Evolutionary conservation across 2,329 filamentous ascomycete species (phyloP), one percentile per base, ranked within the genome.

Genomic region (Cladosporium austrohemisphaericum): DNA sequence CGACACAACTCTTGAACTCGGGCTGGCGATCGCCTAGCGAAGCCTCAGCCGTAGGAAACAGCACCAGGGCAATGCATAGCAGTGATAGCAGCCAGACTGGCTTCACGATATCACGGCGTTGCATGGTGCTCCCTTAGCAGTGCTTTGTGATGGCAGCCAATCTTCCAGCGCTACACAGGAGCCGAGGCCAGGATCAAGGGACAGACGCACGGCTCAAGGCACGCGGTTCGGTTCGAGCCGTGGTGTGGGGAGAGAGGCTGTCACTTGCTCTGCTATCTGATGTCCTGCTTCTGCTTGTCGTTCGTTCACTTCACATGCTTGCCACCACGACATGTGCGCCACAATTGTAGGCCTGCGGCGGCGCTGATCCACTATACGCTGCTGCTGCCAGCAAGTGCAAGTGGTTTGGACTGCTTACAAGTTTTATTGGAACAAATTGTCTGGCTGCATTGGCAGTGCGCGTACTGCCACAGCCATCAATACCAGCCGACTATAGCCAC

Each of bases 1-100:
- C 72, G 46, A 97, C 81, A 67, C 93, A 98, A 68, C 90, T 77
- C 64, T 77, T 79, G 67, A 98, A 98, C 62, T 95, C 90, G 14
- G 88, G 88, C 52, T 95, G 75, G 49, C 82, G 79, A 68, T 98
- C 93, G 26, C 47, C 47, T 16, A 43, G 32, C 19, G 47, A 50
- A 13, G 47, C 47, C 4, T 41, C 22, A 1, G 31, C 37, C 13
- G 28, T 16, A 2, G 37, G 23, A 22, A 18, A 14, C 20, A 41
- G 20, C 9, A 25, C 11, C 3, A 41, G 40, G 18, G 38, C 23
- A 18, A 41, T 19, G 29, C 38, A 50, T 36, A 35, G 5, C 5
- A 43, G 13, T 16, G 25, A 29, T n/a, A 35, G 13, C 31, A 33
- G 31, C 47, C 23, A 16, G 3, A 20, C 16, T 47, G 49, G 53